phyloP scores from a whole-genome alignment of 345 rosid genomes.

The Eucalyptus melliodora region DNA sequence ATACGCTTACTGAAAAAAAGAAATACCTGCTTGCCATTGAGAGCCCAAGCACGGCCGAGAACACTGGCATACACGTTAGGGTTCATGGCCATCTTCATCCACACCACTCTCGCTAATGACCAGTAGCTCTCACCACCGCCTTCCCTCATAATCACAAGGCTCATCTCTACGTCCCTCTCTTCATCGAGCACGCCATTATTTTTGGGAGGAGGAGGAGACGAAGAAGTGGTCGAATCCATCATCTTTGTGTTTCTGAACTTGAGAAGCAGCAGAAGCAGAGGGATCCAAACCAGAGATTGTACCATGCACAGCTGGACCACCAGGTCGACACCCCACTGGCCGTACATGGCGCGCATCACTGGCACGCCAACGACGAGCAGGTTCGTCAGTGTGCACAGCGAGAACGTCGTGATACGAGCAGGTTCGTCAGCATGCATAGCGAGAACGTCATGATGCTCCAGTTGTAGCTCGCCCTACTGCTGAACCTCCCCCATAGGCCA shows the following conservation, averaged over 20 bases:
- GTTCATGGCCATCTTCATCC: slow-evolving; percentile 24
- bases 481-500: no score
- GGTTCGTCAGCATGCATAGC: no score
- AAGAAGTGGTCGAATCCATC: not conserved
- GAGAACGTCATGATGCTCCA: no score
- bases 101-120: not conserved
- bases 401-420: no score
- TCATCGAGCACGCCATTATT: not conserved
- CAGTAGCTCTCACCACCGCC: no score
- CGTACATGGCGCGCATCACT: slow-evolving; percentile 51
- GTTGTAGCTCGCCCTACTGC: no score
- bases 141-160: no score
- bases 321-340: slow-evolving; percentile 48
- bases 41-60: slow-evolving; percentile 12
- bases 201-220: not conserved
- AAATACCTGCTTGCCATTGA: slow-evolving; percentile 14
- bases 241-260: slow-evolving; percentile 32
- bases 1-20: not conserved
- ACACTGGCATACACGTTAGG: slow-evolving; percentile 17
- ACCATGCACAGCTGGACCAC: slow-evolving; percentile 69
- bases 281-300: slow-evolving; percentile 78
- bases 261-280: slow-evolving; percentile 47
- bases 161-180: no score
- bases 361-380: no score
- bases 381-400: no score